A percentile compares a stretch with the other conserved stretches of the same genome.
Conservation (phyloP, 2,329 filamentous ascomycete species). For the Uncinocarpus reesii region DNA sequence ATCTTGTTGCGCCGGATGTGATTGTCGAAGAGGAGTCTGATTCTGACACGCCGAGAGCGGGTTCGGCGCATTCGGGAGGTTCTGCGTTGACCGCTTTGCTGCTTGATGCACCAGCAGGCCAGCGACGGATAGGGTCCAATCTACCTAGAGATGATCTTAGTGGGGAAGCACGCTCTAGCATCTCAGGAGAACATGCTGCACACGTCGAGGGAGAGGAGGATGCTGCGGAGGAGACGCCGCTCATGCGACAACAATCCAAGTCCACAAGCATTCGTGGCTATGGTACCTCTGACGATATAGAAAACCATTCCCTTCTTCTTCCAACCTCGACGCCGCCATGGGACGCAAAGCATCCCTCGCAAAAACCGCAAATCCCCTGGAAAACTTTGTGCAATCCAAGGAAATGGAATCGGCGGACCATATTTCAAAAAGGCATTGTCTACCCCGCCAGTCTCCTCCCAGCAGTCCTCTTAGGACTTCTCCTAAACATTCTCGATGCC, state of each 20-base stretch:
- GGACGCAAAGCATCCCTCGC: background rate
- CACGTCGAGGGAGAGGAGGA: background rate
- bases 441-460: conserved; percentile 64
- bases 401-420: conserved; percentile 56
- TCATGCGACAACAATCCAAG: conserved; percentile 4
- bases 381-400: conserved; percentile 49
- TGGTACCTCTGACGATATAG: conserved; percentile 22
- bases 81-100: conserved; percentile 46
- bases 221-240: background rate
- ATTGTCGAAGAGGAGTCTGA: conserved; percentile 53
- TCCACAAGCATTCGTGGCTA: background rate
- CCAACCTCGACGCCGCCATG: background rate
- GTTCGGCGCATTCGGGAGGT: conserved; percentile 29
- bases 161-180: background rate
- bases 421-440: conserved; percentile 56
- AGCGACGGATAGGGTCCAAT: background rate
- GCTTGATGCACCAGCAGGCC: conserved; percentile 14
- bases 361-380: conserved; percentile 16
- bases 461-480: conserved; percentile 73
- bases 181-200: background rate
- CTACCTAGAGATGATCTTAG: background rate
- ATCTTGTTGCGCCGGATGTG: conserved; percentile 35
- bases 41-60: conserved; percentile 41
- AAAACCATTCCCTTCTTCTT: conserved; percentile 18
- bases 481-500: conserved; percentile 89